Conservation (phyloP, 352 stramenopile genomes). For the Globisporangium barbulae region DNA sequence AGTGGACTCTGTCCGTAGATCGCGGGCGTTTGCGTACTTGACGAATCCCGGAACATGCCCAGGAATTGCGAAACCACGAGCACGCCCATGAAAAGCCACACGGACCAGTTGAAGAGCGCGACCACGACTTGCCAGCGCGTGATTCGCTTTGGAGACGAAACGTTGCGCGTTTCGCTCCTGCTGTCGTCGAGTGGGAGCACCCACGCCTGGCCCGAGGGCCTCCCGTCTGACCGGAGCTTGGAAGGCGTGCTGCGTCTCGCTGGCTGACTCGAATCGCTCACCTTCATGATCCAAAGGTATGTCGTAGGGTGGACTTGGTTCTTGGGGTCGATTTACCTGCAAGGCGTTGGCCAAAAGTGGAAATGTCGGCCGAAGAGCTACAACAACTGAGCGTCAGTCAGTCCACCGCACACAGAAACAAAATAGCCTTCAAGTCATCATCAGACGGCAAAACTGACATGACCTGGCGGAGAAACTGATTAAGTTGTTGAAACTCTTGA, state of each 20-base stretch:
- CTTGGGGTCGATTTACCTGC: background rate
- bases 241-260: no score
- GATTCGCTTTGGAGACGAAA: background rate
- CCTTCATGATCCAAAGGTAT: background rate
- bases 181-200: background rate
- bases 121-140: background rate
- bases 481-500: no score
- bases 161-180: background rate
- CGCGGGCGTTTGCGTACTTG: background rate
- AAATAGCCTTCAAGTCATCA: no score
- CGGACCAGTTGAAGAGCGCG: constrained; percentile 1
- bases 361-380: background rate
- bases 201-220: background rate
- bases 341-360: background rate
- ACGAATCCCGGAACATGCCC: constrained; percentile 1
- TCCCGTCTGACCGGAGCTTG: background rate
- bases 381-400: background rate
- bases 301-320: no score
- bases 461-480: no score
- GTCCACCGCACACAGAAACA: background rate
- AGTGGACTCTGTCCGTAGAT: constrained; percentile 7
- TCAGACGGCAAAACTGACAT: no score
- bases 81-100: background rate
- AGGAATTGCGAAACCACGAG: constrained; percentile 7
- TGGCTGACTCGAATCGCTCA: background rate